Percentiles rank a stretch among this genome's conserved stretches.
phyloP scores from a whole-genome alignment of 768 basidiomycete genomes.

The Strobilomyces echinocephalus region DNA sequence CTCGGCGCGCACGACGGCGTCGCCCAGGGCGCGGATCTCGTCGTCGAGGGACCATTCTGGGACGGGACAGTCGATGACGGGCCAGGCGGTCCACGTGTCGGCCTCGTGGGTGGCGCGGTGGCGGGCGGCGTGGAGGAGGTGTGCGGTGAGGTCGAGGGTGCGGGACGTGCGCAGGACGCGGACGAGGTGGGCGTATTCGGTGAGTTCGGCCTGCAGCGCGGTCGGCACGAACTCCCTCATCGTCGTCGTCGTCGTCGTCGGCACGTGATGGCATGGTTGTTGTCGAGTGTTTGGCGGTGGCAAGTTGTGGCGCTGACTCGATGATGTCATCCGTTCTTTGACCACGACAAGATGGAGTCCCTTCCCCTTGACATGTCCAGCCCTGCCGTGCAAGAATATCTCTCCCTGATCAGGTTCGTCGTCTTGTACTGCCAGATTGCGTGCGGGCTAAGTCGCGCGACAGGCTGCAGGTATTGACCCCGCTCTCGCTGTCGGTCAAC shows the following conservation, averaged over 20 bases:
- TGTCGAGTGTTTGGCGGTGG: constrained; percentile 7
- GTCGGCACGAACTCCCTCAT: constrained; percentile 39
- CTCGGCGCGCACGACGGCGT: constrained; percentile 29
- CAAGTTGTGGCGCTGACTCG: neutral
- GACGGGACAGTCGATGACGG: constrained; percentile 59
- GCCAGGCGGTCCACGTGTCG: constrained; percentile 75
- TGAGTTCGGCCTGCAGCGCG: constrained; percentile 57
- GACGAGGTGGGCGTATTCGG: constrained; percentile 62
- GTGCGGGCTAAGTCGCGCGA: neutral
- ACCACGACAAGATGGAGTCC: constrained; percentile 40
- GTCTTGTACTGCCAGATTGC: neutral
- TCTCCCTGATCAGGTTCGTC: constrained; percentile 55
- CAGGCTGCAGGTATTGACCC: constrained; percentile 83
- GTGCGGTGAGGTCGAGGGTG: constrained; percentile 53
- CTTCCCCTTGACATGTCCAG: constrained; percentile 56
- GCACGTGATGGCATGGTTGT: constrained; percentile 1
- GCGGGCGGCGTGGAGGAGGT: constrained; percentile 35
- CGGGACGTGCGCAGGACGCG: constrained; percentile 57
- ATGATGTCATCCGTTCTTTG: constrained; percentile 14
- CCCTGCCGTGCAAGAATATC: constrained; percentile 61
- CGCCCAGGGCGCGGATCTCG: constrained; percentile 52
- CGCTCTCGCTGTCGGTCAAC: constrained; percentile 77
- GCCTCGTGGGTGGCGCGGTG: constrained; percentile 9
- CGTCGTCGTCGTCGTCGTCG: neutral
- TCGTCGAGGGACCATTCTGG: constrained; percentile 73